Evolutionary conservation across 2,329 filamentous ascomycete genomes (phyloP).

Genomic region (Pseudogymnoascus sp.): DNA sequence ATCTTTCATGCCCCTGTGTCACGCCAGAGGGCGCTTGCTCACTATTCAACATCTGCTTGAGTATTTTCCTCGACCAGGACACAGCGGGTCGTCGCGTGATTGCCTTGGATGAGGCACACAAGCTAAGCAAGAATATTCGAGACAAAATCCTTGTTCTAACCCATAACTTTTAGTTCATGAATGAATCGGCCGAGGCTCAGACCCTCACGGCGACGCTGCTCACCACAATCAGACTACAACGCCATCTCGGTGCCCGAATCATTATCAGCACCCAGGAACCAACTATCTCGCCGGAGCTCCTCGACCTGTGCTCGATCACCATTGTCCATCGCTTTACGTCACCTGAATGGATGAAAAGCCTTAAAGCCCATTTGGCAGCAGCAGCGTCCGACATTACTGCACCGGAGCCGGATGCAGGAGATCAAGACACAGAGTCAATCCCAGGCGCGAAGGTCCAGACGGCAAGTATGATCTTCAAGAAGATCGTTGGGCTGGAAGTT

Average conservation of each 20-base stretch:
- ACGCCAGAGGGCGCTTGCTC: constrained; percentile 59
- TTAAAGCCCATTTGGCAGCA: constrained; percentile 43
- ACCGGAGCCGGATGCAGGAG: constrained; percentile 24
- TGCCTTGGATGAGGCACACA: constrained; percentile 72
- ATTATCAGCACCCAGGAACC: constrained; percentile 74
- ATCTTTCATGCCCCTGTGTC: constrained; percentile 67
- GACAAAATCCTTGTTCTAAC: neutral
- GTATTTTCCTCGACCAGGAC: constrained; percentile 54
- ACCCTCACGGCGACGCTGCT: constrained; percentile 57
- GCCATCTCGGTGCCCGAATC: constrained; percentile 59
- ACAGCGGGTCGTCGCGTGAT: constrained; percentile 49
- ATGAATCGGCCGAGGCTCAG: constrained; percentile 44
- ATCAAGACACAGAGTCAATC: constrained; percentile 18
- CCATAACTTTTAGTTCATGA: constrained; percentile 47
- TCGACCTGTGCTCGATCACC: constrained; percentile 66
- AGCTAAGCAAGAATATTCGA: constrained; percentile 35
- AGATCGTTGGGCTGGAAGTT: constrained; percentile 41
- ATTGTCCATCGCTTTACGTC: constrained; percentile 66
- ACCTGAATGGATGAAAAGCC: constrained; percentile 51
- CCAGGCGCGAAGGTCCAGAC: constrained; percentile 17
- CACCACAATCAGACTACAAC: constrained; percentile 59
- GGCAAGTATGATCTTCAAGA: constrained; percentile 31
- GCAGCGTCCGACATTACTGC: constrained; percentile 24
- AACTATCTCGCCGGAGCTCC: constrained; percentile 57
- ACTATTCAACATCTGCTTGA: constrained; percentile 65